These are phyloP conservation scores for Scenedesmus sp. DNA, from an alignment of 163 green algal genomes.

Conservation along the genomic window DNA sequence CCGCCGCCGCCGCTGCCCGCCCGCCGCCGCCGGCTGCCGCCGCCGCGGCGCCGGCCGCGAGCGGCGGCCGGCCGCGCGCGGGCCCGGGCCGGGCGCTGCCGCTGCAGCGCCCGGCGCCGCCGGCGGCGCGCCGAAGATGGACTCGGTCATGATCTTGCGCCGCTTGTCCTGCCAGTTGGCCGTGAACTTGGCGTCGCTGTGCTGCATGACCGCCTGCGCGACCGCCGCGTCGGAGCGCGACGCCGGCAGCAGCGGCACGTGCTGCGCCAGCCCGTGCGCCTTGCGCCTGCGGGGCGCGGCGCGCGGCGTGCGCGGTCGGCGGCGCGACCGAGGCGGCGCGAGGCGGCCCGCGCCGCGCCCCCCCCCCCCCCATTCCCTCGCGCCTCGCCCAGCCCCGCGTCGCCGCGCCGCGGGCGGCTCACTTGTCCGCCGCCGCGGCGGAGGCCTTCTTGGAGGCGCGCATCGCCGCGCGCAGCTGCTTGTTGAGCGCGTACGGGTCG, in stretches of 20 bases:
- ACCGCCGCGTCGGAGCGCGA: conserved; percentile 1
- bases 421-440: conserved; percentile 50
- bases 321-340: too few relatives aligned
- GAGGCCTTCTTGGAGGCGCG: conserved; percentile 44
- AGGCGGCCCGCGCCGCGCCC: too few relatives aligned
- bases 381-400: not conserved
- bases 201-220: conserved; percentile 20
- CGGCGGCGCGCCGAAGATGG: conserved; percentile 32
- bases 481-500: conserved; percentile 78
- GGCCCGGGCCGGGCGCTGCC: not conserved
- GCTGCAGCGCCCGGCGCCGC: conserved; percentile 2
- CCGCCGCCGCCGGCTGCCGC: not conserved
- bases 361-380: too few relatives aligned
- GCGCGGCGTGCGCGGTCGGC: too few relatives aligned
- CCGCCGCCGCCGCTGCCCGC: not conserved
- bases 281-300: conserved; percentile 50
- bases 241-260: conserved; percentile 62
- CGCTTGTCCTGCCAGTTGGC: conserved; percentile 50
- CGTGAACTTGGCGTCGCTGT: conserved; percentile 47
- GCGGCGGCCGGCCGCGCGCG: not conserved
- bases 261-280: conserved; percentile 68
- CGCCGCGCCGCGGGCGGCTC: too few relatives aligned
- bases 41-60: not conserved
- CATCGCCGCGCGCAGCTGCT: conserved; percentile 60
- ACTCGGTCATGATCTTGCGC: conserved; percentile 38